Evolutionary conservation across 306 rosid genomes (phyloP).

Genomic region (Cucumis hystrix): DNA sequence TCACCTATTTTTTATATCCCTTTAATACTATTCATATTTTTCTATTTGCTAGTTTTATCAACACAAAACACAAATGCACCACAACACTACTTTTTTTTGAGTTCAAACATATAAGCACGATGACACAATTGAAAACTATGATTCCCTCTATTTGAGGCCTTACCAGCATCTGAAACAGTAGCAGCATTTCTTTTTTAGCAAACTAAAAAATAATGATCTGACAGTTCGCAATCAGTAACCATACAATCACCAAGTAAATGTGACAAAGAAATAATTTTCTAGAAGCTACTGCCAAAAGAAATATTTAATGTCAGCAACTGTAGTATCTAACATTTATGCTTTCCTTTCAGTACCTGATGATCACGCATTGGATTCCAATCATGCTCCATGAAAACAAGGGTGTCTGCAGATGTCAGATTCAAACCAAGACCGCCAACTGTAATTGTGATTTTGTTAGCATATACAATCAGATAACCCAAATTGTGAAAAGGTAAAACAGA

Average conservation of each 20-base stretch:
- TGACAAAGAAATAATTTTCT: neutral
- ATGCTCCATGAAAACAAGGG: constrained; percentile 92
- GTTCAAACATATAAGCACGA: neutral
- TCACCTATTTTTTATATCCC: no score
- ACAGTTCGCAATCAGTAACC: neutral
- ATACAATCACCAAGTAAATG: neutral
- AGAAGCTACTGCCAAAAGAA: neutral
- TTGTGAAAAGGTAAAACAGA: neutral
- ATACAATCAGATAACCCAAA: neutral
- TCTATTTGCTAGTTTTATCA: neutral
- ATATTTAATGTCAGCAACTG: neutral
- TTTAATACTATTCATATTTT: neutral
- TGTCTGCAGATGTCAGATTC: constrained; percentile 95
- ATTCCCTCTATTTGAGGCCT: neutral
- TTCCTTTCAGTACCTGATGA: constrained; percentile 48
- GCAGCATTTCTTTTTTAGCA: neutral
- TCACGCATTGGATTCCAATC: constrained; percentile 99
- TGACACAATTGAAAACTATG: neutral
- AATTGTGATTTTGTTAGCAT: constrained; percentile 13
- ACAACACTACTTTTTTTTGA: neutral
- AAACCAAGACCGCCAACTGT: constrained; percentile 96
- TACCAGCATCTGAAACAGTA: neutral
- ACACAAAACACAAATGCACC: neutral
- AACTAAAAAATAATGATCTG: neutral
- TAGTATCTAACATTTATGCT: neutral